Percentiles rank a stretch among this genome's conserved stretches.
These are phyloP conservation scores for Aspergillus pseudoterreus DNA, from an alignment of 2,329 filamentous ascomycete genomes.

Conservation along the genomic window DNA sequence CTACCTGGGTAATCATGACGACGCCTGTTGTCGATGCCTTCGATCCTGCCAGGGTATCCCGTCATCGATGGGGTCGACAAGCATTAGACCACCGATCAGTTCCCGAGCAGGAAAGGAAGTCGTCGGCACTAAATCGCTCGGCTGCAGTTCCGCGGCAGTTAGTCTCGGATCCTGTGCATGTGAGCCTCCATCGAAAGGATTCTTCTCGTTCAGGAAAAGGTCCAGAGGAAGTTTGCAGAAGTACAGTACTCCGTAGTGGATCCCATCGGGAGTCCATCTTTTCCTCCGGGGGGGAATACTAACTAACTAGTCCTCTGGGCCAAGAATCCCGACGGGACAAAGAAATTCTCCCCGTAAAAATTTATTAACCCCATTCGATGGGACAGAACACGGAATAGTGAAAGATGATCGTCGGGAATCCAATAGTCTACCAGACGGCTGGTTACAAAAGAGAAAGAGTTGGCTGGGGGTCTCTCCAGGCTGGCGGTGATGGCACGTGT, in stretches of 20 bases:
- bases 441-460: too few species aligned
- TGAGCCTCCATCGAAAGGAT: not conserved
- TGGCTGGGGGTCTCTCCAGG: too few species aligned
- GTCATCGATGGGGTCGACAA: not conserved
- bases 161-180: not conserved
- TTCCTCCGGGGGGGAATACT: not conserved
- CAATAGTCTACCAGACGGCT: not conserved
- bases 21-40: not conserved
- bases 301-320: not conserved
- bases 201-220: not conserved
- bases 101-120: not conserved
- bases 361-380: not conserved
- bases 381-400: not conserved
- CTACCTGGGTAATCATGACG: not conserved
- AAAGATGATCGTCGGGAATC: not conserved
- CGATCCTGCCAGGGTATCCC: not conserved
- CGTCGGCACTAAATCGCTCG: not conserved
- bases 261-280: not conserved
- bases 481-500: too few species aligned
- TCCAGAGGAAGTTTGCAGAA: not conserved
- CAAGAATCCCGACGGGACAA: not conserved
- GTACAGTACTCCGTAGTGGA: not conserved
- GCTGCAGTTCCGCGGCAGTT: conserved; percentile 5
- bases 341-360: not conserved
- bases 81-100: conserved; percentile 1